Evolutionary conservation across 768 basidiomycete species (phyloP).

Genomic region (Boletus bicolor): DNA sequence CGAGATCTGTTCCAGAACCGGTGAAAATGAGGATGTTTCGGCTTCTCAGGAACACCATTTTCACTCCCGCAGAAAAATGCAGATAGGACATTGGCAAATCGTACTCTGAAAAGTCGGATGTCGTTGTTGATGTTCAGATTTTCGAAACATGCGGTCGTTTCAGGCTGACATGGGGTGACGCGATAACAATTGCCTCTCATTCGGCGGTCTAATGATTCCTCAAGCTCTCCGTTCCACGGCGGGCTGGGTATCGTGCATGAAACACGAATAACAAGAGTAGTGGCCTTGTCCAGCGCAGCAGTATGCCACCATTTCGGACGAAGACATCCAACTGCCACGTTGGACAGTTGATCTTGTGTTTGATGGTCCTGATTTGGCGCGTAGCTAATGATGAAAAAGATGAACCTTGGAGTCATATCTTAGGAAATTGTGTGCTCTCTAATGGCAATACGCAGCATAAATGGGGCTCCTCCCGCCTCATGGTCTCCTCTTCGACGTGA

Average conservation of each 20-base stretch:
- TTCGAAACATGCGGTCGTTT: slow-evolving; percentile 15
- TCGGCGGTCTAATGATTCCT: neutral
- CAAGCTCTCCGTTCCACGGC: slow-evolving; percentile 13
- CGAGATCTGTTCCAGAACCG: slow-evolving; percentile 11
- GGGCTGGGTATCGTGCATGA: slow-evolving; percentile 21
- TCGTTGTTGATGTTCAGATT: slow-evolving; percentile 1
- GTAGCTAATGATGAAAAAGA: slow-evolving; percentile 9
- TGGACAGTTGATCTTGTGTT: slow-evolving; percentile 10
- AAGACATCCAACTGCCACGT: slow-evolving; percentile 15
- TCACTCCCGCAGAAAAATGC: neutral
- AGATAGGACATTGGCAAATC: neutral
- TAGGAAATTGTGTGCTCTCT: slow-evolving; percentile 4
- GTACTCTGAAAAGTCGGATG: neutral
- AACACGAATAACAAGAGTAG: slow-evolving; percentile 17
- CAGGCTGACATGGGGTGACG: slow-evolving; percentile 8
- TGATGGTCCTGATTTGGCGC: slow-evolving; percentile 7
- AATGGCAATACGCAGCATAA: slow-evolving; percentile 4
- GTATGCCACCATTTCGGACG: slow-evolving; percentile 7
- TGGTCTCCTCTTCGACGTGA: slow-evolving; percentile 8
- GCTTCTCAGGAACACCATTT: neutral
- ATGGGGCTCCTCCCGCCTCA: slow-evolving; percentile 8
- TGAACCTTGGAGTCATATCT: slow-evolving; percentile 15
- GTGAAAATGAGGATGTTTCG: neutral
- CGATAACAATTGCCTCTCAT: slow-evolving; percentile 7
- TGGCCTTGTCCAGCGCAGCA: slow-evolving; percentile 3